These are phyloP conservation scores for Saturnispora zaruensis DNA, from an alignment of 805 yeast species.

Conservation along the genomic window DNA sequence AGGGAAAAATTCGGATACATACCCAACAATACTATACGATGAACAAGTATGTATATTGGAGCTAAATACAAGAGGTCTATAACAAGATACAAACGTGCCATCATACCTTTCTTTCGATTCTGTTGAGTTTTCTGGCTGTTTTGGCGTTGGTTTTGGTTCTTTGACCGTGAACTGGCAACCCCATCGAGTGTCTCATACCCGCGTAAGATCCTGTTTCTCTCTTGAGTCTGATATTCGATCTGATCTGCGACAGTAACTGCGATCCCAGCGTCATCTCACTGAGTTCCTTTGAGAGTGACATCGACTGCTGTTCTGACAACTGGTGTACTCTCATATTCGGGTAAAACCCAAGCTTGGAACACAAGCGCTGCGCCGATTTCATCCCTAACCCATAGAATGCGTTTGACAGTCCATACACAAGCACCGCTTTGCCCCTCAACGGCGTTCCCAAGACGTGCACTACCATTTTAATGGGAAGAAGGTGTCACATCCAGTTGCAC, in stretches of 20 bases:
- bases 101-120: conserved; percentile 45
- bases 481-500: conserved; percentile 4
- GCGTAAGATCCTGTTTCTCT: conserved; percentile 74
- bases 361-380: conserved; percentile 59
- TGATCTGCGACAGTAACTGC: conserved; percentile 60
- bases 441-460: conserved; percentile 47
- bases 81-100: background rate
- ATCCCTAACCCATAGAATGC: conserved; percentile 85
- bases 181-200: conserved; percentile 84
- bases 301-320: conserved; percentile 75
- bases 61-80: background rate
- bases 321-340: conserved; percentile 95
- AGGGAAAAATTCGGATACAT: background rate
- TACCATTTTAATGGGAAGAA: conserved; percentile 30
- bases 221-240: conserved; percentile 72
- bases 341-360: conserved; percentile 83
- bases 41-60: background rate
- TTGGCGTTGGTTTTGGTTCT: conserved; percentile 82
- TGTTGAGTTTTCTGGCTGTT: conserved; percentile 83
- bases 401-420: conserved; percentile 54
- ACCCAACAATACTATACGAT: background rate
- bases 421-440: conserved; percentile 32
- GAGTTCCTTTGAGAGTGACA: conserved; percentile 81
- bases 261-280: conserved; percentile 79
- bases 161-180: conserved; percentile 82